Conservation (phyloP, 169 alveolate species). For the Eimeria tenella region DNA sequence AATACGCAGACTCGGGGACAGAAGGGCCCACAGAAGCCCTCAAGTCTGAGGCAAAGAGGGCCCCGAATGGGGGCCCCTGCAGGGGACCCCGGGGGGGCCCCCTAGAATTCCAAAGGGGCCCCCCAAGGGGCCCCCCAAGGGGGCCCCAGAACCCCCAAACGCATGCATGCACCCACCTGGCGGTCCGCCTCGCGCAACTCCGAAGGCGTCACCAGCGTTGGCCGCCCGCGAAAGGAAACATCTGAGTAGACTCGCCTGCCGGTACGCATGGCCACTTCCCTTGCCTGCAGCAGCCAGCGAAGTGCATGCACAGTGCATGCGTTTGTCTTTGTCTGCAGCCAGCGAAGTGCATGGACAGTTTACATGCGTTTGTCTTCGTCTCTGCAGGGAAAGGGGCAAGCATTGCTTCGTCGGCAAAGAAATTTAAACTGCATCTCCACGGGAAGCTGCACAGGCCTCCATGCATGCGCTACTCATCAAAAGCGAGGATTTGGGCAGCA, state of each 20-base stretch:
- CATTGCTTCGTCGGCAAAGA: background rate
- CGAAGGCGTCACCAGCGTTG: background rate
- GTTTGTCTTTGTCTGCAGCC: background rate
- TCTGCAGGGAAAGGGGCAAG: background rate
- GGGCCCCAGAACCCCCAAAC: too few species aligned
- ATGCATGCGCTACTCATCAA: background rate
- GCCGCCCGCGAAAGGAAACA: conserved; percentile 66
- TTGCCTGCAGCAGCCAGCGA: conserved; percentile 56
- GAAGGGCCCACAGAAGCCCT: background rate
- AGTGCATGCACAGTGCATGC: background rate
- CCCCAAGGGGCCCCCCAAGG: too few species aligned
- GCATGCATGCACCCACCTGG: background rate
- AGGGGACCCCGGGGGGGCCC: too few species aligned
- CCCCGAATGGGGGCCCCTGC: too few species aligned
- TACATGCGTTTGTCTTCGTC: background rate
- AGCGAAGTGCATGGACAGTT: background rate
- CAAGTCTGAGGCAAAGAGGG: too few species aligned
- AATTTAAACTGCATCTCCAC: background rate
- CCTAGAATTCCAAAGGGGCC: too few species aligned
- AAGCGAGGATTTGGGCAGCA: too few species aligned
- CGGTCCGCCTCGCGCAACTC: conserved; percentile 4
- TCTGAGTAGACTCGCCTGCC: conserved; percentile 75
- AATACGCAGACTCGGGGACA: too few species aligned
- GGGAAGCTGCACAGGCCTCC: too few species aligned
- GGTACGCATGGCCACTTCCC: conserved; percentile 38